These are phyloP conservation scores for Ophiocordyceps robertsii DNA, from an alignment of 2,329 filamentous ascomycete species.

Conservation along the genomic window DNA sequence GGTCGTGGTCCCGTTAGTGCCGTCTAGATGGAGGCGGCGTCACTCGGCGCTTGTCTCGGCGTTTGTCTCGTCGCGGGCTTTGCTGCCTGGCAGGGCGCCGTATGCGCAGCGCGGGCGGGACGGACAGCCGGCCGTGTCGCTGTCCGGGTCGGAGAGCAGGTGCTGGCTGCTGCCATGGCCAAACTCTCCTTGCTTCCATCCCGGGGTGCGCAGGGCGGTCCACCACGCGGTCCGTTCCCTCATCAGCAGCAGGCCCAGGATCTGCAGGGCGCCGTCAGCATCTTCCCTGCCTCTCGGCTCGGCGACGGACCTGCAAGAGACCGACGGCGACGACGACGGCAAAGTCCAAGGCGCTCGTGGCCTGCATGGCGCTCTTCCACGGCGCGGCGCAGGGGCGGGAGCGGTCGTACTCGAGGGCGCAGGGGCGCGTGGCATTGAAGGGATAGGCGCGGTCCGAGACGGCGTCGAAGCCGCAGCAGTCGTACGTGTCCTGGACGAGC, in stretches of 20 bases:
- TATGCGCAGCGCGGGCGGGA: background rate
- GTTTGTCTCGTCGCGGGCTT: no score
- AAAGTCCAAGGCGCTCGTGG: conserved; percentile 40
- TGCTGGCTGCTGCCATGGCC: conserved; percentile 9
- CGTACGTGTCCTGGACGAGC: conserved; percentile 49
- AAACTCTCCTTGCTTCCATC: conserved; percentile 4
- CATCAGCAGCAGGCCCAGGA: conserved; percentile 16
- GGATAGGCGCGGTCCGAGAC: conserved; percentile 49
- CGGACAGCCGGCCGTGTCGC: conserved; percentile 8
- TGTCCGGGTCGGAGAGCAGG: conserved; percentile 15
- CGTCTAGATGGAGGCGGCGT: background rate
- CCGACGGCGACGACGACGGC: conserved; percentile 38
- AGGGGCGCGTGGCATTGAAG: conserved; percentile 28
- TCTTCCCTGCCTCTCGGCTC: background rate
- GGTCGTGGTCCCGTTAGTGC: background rate
- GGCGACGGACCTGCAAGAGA: conserved; percentile 36
- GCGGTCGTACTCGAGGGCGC: conserved; percentile 32
- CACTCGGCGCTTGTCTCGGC: background rate
- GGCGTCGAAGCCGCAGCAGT: conserved; percentile 52
- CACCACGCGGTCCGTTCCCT: conserved; percentile 17
- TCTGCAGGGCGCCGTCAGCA: conserved; percentile 8
- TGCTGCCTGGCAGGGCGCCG: background rate
- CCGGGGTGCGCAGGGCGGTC: conserved; percentile 10
- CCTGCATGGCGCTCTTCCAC: conserved; percentile 43
- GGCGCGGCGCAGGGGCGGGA: conserved; percentile 32